phyloP scores from a whole-genome alignment of 768 basidiomycete species.

The Termitomyces sp. region DNA sequence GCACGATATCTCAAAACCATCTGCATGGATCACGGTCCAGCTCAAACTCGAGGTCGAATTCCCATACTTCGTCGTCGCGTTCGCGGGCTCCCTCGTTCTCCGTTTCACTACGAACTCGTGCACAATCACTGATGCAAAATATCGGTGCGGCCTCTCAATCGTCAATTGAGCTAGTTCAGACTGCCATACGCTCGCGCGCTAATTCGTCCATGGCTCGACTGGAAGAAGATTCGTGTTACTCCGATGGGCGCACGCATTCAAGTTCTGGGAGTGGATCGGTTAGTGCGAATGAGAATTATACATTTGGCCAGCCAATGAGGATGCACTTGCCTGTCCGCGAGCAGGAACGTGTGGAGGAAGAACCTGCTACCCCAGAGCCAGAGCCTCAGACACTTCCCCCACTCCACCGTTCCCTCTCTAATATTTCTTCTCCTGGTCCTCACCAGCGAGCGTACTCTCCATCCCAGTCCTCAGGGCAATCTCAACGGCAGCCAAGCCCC shows the following conservation, averaged over 20 bases:
- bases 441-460: background rate
- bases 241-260: slow-evolving; percentile 35
- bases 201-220: slow-evolving; percentile 67
- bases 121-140: slow-evolving; percentile 64
- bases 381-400: slow-evolving; percentile 10
- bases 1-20: slow-evolving; percentile 24
- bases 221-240: slow-evolving; percentile 45
- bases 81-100: slow-evolving; percentile 36
- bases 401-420: slow-evolving; percentile 12
- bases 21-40: slow-evolving; percentile 28
- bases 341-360: slow-evolving; percentile 17
- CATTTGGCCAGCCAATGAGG: slow-evolving; percentile 61
- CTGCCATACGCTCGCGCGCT: slow-evolving; percentile 42
- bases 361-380: background rate
- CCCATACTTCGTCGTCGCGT: slow-evolving; percentile 32
- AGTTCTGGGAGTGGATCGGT: slow-evolving; percentile 47
- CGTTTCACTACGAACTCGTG: slow-evolving; percentile 53
- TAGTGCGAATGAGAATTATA: slow-evolving; percentile 59
- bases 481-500: background rate
- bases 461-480: background rate
- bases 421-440: slow-evolving; percentile 8
- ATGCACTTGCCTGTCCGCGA: slow-evolving; percentile 27
- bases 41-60: slow-evolving; percentile 25
- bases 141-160: slow-evolving; percentile 56
- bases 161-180: slow-evolving; percentile 51